Percentiles rank a stretch among this genome's conserved stretches.
Conservation (phyloP, 208 protist species). For the Naegleria lovaniensis region DNA sequence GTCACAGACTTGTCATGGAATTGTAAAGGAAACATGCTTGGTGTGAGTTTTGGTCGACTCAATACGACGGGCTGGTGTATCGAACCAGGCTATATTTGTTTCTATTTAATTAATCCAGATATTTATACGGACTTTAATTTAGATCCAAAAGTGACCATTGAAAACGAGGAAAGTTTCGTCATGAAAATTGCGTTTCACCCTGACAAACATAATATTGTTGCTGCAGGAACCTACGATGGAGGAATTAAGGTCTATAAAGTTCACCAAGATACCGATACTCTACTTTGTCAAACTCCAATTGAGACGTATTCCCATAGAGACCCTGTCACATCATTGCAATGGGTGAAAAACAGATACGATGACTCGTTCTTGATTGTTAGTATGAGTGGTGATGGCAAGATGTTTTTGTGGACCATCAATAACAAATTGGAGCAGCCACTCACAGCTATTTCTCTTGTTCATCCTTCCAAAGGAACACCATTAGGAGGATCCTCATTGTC, state of each 20-base stretch:
- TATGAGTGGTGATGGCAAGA: constrained; percentile 54
- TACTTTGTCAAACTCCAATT: not conserved
- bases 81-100: constrained; percentile 61
- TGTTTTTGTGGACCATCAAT: constrained; percentile 61
- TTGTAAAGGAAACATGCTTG: constrained; percentile 64
- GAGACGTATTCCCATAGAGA: constrained; percentile 51
- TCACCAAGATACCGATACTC: constrained; percentile 8
- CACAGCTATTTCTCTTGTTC: constrained; percentile 51
- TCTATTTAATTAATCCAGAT: constrained; percentile 60
- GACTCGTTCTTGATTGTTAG: not conserved
- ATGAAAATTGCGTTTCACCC: constrained; percentile 76
- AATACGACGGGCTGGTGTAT: constrained; percentile 76
- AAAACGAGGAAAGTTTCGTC: constrained; percentile 53
- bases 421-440: constrained; percentile 62
- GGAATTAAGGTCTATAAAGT: constrained; percentile 64
- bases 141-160: constrained; percentile 66
- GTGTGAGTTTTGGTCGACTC: constrained; percentile 68
- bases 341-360: constrained; percentile 15
- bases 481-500: not conserved
- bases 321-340: constrained; percentile 56
- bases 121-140: constrained; percentile 32
- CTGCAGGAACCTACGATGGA: constrained; percentile 75
- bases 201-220: constrained; percentile 57
- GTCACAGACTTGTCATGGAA: constrained; percentile 67
- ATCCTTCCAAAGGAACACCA: not conserved